These are phyloP conservation scores for Gypsophila paniculata DNA, from an alignment of 179 eudicot species.

Conservation along the genomic window DNA sequence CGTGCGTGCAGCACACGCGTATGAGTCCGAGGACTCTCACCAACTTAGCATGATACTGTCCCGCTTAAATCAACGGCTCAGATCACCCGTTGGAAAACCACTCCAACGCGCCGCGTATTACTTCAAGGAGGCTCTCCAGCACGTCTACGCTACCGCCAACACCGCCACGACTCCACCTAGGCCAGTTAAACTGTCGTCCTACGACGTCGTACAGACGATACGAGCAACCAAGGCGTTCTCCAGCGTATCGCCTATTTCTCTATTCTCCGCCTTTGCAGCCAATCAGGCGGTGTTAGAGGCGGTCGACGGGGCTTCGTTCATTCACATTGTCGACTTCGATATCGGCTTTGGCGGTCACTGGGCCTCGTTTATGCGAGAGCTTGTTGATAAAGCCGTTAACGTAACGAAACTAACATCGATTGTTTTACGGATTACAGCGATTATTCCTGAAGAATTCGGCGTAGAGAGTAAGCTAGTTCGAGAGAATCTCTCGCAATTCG, in stretches of 20 bases:
- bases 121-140: constrained; percentile 72
- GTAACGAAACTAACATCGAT: constrained; percentile 34
- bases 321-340: constrained; percentile 78
- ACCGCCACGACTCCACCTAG: constrained; percentile 14
- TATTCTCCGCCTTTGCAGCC: constrained; percentile 82
- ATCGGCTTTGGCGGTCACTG: constrained; percentile 84
- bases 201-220: constrained; percentile 66
- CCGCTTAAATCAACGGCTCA: constrained; percentile 68
- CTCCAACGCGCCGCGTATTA: constrained; percentile 78
- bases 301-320: constrained; percentile 44
- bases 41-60: constrained; percentile 57
- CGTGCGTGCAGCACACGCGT: constrained; percentile 58
- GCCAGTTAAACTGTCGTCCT: constrained; percentile 32
- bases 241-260: constrained; percentile 62
- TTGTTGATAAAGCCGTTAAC: constrained; percentile 46
- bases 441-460: constrained; percentile 66
- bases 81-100: constrained; percentile 60
- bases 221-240: constrained; percentile 64
- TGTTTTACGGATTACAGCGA: constrained; percentile 58
- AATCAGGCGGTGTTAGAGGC: constrained; percentile 85
- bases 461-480: constrained; percentile 55
- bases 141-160: constrained; percentile 34
- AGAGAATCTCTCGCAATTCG: constrained; percentile 70
- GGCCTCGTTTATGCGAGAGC: constrained; percentile 77
- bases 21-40: constrained; percentile 63